Evolutionary conservation across 768 basidiomycete genomes (phyloP), one percentile per base, ranked within the genome.

Genomic region (Lanmaoa pseudosensibilis): DNA sequence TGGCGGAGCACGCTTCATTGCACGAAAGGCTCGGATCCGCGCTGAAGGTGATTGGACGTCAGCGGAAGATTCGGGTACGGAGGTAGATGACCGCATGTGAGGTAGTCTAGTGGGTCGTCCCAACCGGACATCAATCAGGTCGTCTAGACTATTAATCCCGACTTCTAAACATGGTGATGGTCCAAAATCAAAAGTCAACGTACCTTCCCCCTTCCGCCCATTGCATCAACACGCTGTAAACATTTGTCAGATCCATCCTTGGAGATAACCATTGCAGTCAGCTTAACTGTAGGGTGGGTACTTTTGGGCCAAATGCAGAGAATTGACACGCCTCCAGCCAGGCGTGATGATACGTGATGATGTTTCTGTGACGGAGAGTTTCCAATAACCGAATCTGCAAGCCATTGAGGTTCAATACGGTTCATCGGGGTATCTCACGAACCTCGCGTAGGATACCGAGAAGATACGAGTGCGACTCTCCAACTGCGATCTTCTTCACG

Each of bases 401-500:
- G 18, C 23, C 21, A 8, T 52, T 46, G 45, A 23, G 15, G 15
- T 44, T 18, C 43, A 36, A 25, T 13, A 6, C 34, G 18, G 12
- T 32, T 16, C 4, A 13, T 25, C 2, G 12, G 1, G 21, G 55
- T 18, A 46, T 36, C 44, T n/a, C 41, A 40, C 76, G 46, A 44
- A 81, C 86, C 77, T 95, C 94, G 43, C 84, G 83, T 38, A 95
- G 75, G 52, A 91, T 94, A 47, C 85, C 86, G 39, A 94, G 74
- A 7, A 96, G 77, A 74, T 95, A 95, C 2, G 86, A 79, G 62
- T 93, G 90, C 0, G 92, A 95, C 66, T 92, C 85, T 46, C 94
- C 94, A 0, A 98, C 90, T 0, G 96, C 94, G 21, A 98, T 93
- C 71, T 97, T 98, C 76, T 98, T 98, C 46, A 97, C 90, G 0